Evolutionary conservation across 345 rosid species (phyloP).

Genomic region (Lepidium didymum): DNA sequence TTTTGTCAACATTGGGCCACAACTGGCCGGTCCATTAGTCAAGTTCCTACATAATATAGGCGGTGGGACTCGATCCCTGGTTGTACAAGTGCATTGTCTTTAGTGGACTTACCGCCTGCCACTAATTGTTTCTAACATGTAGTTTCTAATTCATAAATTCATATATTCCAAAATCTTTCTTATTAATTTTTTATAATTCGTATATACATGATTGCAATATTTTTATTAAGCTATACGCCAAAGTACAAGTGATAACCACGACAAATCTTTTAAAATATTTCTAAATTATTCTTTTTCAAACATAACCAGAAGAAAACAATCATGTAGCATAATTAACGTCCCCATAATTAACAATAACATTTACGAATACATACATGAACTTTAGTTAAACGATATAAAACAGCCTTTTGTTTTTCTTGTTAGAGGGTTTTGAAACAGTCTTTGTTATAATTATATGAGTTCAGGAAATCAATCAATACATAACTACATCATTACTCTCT

Average conservation of each 20-base stretch:
- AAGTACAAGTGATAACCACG: not conserved
- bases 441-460: not conserved
- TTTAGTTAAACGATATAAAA: not conserved
- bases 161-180: not conserved
- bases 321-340: not conserved
- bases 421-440: not conserved
- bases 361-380: not conserved
- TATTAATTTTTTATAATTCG: not conserved
- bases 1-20: too few relatives aligned
- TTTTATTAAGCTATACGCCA: not conserved
- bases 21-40: too few relatives aligned
- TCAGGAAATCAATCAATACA: conserved; percentile 11
- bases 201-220: not conserved
- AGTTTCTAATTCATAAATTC: too few relatives aligned
- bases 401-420: not conserved
- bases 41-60: too few relatives aligned
- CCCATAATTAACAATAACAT: not conserved
- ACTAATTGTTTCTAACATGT: too few relatives aligned
- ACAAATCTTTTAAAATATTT: not conserved
- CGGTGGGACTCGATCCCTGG: too few relatives aligned
- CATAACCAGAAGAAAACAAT: not conserved
- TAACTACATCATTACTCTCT: conserved; percentile 26
- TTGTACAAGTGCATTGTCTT: too few relatives aligned
- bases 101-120: too few relatives aligned
- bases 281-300: not conserved